Conservation (phyloP, 805 yeast genomes). For the Isabelozyma heimii region DNA sequence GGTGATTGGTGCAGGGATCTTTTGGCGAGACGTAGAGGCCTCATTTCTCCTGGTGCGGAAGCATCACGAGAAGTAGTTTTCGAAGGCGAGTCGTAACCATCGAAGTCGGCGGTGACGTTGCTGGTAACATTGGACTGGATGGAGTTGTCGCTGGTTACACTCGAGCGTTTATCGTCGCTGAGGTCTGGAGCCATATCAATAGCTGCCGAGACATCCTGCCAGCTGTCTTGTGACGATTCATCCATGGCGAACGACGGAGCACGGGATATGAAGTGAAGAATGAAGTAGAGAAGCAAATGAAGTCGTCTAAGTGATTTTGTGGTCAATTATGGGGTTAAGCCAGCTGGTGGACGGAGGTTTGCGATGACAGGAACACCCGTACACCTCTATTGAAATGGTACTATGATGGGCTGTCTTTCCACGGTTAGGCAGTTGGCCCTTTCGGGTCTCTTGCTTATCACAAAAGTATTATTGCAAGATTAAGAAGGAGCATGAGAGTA, state of each 20-base stretch:
- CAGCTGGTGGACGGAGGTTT: neutral
- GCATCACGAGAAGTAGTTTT: neutral
- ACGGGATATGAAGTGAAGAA: neutral
- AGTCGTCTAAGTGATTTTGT: neutral
- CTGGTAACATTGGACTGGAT: neutral
- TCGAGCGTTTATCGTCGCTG: neutral
- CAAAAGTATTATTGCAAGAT: too few relatives aligned
- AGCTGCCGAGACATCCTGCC: neutral
- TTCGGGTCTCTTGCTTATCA: too few relatives aligned
- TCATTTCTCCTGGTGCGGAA: neutral
- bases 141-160: neutral
- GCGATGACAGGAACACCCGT: neutral
- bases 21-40: constrained; percentile 3
- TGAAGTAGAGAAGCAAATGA: neutral
- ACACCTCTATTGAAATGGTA: too few relatives aligned
- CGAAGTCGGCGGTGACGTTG: neutral
- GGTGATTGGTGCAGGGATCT: neutral
- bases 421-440: too few relatives aligned
- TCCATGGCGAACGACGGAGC: neutral
- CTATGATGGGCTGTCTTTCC: too few relatives aligned
- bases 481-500: too few relatives aligned
- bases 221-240: neutral
- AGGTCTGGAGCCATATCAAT: neutral
- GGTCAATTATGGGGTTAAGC: neutral
- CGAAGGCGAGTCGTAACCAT: neutral